Base-by-base conservation (phyloP, 1,139 yeast species). In the Yamadazyma pseudoaaseri region DNA sequence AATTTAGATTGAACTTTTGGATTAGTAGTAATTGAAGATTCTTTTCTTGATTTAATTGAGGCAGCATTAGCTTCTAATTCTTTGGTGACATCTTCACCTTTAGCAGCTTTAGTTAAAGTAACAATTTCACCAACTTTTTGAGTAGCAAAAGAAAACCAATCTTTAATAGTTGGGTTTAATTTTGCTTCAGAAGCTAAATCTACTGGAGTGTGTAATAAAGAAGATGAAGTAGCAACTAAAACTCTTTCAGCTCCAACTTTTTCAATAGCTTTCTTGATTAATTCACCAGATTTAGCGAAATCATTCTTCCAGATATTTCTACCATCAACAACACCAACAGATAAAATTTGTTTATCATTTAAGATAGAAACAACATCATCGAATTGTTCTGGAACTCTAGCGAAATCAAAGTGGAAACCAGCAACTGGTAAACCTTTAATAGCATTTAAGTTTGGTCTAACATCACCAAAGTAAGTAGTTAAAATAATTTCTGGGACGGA, bases 271-370 rank as follows among this genome's bases (percentile, higher is more conserved):
- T 80, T 76, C 64, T 81, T 73, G 54, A 89, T 95, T 47, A 83
- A 63, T 49, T 70, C 84, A 58, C 89, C 71, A 49, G 98, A 95
- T 71, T 81, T 80, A 58, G 92, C 66, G 57, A 83, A 86, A 75
- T 92, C 86, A 65, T 95, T 84, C 80, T 92, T 92, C 98, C 98
- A 92, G 70, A 92, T 86, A 81, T 92, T 92, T 81, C 98, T 89
- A 73, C 98, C 98, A 57, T 87, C 95, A 56, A 92, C 92, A 55
- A 92, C 79, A 86, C 98, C 98, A 49, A 84, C 96, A 47, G 97
- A 90, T 60, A 92, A 76, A 47, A 76, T 70, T 76, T 92, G 96
- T 43, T 56, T 52, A 52, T 80, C 75, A 44, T 47, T 54, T 44
- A 90, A 70, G 57, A 84, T 73, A 40, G 77, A 70, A 43, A 77